Conservation (phyloP, 192 early-diverging fungal species). For the Coemansia sp. region DNA sequence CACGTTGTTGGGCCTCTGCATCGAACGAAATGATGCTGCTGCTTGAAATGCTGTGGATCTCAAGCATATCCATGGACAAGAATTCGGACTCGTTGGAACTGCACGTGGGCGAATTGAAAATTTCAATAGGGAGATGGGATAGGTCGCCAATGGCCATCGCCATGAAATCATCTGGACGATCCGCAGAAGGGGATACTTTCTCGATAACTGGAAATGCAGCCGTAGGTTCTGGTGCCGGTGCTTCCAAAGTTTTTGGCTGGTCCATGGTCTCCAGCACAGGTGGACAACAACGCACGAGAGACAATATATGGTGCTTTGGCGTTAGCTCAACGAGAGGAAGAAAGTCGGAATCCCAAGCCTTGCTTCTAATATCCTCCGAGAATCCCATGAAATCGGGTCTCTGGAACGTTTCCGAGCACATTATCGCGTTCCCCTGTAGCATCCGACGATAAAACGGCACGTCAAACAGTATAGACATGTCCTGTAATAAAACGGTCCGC, state of each 20-base stretch:
- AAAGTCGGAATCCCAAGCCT: slow-evolving; percentile 22
- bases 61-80: neutral
- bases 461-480: slow-evolving; percentile 34
- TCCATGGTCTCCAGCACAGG: neutral
- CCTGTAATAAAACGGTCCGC: slow-evolving; percentile 33
- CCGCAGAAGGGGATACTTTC: neutral
- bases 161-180: neutral
- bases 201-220: neutral
- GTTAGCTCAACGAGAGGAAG: slow-evolving; percentile 11
- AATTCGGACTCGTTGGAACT: neutral
- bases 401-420: slow-evolving; percentile 30
- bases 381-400: slow-evolving; percentile 8
- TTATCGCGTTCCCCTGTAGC: slow-evolving; percentile 20
- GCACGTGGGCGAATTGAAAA: no score
- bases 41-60: slow-evolving; percentile 1
- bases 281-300: slow-evolving; percentile 1
- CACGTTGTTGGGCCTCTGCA: neutral
- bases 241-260: neutral
- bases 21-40: neutral
- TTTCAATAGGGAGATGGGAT: neutral
- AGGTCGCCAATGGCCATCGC: neutral
- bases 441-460: slow-evolving; percentile 41
- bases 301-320: slow-evolving; percentile 9
- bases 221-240: neutral
- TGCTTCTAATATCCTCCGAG: slow-evolving; percentile 11